Conservation (phyloP, 176 grass and related monocot species). For the Microstegium vimineum region DNA sequence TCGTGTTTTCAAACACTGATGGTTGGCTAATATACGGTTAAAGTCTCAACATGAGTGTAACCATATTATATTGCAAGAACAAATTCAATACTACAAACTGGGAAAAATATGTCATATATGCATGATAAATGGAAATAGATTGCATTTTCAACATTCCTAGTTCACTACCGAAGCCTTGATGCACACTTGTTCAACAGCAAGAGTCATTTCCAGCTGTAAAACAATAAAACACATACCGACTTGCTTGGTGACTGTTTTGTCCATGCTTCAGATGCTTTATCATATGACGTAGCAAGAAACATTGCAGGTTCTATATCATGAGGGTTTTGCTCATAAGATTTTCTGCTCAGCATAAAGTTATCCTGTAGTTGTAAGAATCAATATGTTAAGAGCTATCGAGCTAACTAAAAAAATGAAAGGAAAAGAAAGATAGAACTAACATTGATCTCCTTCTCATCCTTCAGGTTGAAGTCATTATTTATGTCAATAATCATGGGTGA, state of each 20-base stretch:
- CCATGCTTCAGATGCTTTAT: constrained; percentile 96
- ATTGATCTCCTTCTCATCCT: constrained; percentile 84
- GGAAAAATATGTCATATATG: not conserved
- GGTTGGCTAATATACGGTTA: not conserved
- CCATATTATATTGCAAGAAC: not conserved
- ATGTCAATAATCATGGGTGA: constrained; percentile 91
- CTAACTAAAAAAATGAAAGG: constrained; percentile 17
- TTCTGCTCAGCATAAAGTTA: constrained; percentile 74
- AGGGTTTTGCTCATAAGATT: constrained; percentile 73
- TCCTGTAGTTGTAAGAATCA: constrained; percentile 48
- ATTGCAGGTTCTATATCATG: constrained; percentile 64
- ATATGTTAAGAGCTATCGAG: not conserved
- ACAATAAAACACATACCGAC: constrained; percentile 44
- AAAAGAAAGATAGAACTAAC: constrained; percentile 39
- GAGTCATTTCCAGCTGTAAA: not conserved
- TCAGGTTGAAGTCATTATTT: constrained; percentile 77
- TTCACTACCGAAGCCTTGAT: constrained; percentile 3
- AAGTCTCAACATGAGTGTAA: not conserved
- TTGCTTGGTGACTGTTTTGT: constrained; percentile 82
- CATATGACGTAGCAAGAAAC: constrained; percentile 89
- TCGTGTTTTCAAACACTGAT: not conserved
- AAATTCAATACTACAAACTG: not conserved
- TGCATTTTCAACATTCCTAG: not conserved
- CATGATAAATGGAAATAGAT: constrained; percentile 7
- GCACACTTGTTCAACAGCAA: not conserved